Conservation (phyloP, 768 basidiomycete species). For the Suillus cothurnatus region DNA sequence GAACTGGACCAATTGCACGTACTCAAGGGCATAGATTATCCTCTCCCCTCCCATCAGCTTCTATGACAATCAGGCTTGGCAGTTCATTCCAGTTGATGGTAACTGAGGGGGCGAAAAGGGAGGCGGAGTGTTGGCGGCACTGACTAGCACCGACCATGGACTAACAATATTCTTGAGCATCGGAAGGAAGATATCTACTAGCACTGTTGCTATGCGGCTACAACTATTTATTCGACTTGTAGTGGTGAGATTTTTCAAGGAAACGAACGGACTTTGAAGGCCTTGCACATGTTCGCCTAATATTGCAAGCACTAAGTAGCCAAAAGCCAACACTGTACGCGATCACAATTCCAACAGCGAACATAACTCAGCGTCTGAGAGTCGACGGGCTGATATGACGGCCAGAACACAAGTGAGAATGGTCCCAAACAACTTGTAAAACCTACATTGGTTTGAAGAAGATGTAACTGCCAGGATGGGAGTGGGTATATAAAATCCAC, state of each 20-base stretch:
- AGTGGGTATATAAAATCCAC: conserved; percentile 61
- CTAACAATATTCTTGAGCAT: neutral
- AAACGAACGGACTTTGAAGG: neutral
- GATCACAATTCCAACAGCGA: conserved; percentile 75
- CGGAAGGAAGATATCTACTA: neutral
- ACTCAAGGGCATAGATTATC: neutral
- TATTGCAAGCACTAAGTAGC: conserved; percentile 65
- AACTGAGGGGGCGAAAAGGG: neutral
- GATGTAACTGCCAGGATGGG: conserved; percentile 55
- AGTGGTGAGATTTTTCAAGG: neutral
- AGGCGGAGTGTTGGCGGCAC: neutral
- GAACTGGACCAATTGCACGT: neutral
- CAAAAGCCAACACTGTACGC: conserved; percentile 68
- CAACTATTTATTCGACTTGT: neutral
- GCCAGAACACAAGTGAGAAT: neutral
- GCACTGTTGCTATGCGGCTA: neutral
- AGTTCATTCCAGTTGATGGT: neutral
- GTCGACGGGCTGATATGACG: conserved; percentile 54
- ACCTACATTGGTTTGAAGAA: conserved; percentile 64
- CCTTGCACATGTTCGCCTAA: conserved; percentile 64
- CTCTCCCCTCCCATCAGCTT: conserved; percentile 1
- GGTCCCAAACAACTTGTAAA: neutral
- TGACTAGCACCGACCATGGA: neutral
- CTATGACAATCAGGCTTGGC: conserved; percentile 1
- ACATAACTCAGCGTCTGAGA: conserved; percentile 76